A percentile compares a stretch with the other conserved stretches of the same genome.
These are phyloP conservation scores for Trichosporon sp. DNA, from an alignment of 1,284 basidiomycete species.

Conservation along the genomic window DNA sequence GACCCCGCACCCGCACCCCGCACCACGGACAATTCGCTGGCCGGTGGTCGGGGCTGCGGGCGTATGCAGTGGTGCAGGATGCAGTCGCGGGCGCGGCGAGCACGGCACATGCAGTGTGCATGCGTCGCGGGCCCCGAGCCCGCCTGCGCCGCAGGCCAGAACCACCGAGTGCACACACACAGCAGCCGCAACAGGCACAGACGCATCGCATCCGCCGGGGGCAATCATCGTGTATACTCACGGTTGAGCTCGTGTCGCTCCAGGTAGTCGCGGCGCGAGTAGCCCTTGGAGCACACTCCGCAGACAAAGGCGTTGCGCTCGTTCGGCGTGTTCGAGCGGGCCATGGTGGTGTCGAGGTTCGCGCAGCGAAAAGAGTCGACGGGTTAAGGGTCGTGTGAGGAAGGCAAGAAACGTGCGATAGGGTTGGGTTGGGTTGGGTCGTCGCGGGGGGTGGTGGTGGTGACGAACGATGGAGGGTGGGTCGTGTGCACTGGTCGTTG, in stretches of 20 bases:
- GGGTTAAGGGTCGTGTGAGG: not conserved
- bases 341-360: conserved; percentile 5
- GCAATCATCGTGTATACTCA: conserved; percentile 12
- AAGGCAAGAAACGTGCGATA: not conserved
- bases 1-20: not conserved
- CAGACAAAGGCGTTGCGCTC: conserved; percentile 21
- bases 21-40: not conserved
- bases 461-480: not conserved
- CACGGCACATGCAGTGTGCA: not conserved
- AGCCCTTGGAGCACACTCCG: conserved; percentile 21
- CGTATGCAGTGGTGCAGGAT: not conserved
- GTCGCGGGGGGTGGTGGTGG: not conserved
- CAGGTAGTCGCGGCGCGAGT: conserved; percentile 24
- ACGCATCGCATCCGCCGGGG: not conserved
- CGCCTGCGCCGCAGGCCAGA: not conserved
- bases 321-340: conserved; percentile 10
- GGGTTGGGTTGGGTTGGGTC: not conserved
- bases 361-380: conserved; percentile 1
- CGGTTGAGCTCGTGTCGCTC: conserved; percentile 26
- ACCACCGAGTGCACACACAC: not conserved
- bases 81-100: too few species aligned
- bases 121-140: not conserved
- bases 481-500: not conserved
- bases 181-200: not conserved
- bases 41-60: too few species aligned